phyloP scores from a whole-genome alignment of 768 basidiomycete genomes.

The Mycena epipterygia region DNA sequence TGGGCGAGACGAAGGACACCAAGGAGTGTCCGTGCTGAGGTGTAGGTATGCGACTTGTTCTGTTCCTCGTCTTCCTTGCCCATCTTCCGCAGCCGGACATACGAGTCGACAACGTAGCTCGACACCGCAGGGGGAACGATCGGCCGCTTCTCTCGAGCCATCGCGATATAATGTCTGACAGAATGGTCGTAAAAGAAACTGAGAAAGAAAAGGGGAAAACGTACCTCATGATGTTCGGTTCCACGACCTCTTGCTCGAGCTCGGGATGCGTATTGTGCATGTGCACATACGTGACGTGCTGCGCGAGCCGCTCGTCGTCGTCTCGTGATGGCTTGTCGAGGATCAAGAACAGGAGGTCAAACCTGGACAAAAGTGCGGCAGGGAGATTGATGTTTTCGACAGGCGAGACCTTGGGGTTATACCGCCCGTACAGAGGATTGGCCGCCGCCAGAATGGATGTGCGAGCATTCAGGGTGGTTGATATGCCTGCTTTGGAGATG shows the following conservation, averaged over 20 bases:
- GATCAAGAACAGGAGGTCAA: constrained; percentile 96
- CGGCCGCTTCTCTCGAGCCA: constrained; percentile 89
- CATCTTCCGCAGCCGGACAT: constrained; percentile 94
- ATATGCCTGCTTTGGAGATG: constrained; percentile 99
- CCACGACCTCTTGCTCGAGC: constrained; percentile 86
- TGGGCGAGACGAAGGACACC: constrained; percentile 95
- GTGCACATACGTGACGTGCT: constrained; percentile 98
- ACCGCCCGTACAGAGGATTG: constrained; percentile 97
- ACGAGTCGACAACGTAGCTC: constrained; percentile 93
- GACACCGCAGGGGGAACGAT: constrained; percentile 92
- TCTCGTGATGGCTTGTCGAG: constrained; percentile 96
- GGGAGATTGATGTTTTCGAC: constrained; percentile 99
- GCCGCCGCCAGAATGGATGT: constrained; percentile 98
- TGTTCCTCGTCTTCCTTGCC: constrained; percentile 92
- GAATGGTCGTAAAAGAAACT: constrained; percentile 19
- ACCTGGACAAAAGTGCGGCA: constrained; percentile 95
- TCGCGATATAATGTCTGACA: constrained; percentile 93
- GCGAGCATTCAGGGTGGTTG: constrained; percentile 96
- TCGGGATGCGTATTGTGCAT: constrained; percentile 95
- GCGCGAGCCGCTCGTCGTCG: constrained; percentile 95
- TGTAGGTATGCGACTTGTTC: constrained; percentile 93
- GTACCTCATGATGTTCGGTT: constrained; percentile 91
- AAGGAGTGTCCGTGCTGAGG: constrained; percentile 95
- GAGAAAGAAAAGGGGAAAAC: constrained; percentile 30
- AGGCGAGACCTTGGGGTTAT: constrained; percentile 97